Evolutionary conservation across 1,284 basidiomycete species (phyloP).

Genomic region (Albatrellus sp.): DNA sequence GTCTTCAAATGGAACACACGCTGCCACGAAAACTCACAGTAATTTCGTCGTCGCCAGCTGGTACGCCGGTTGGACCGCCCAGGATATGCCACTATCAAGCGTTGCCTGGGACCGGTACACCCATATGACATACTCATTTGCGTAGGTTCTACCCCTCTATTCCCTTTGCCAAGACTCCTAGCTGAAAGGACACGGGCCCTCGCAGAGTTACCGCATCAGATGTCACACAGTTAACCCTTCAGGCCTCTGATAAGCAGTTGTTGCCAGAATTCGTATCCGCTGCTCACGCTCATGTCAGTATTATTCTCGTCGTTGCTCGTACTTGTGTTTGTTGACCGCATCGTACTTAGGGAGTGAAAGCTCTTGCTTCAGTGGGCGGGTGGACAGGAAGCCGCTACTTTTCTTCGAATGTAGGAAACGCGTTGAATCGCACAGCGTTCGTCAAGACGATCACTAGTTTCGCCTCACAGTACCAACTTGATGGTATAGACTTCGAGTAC

Average conservation of each 20-base stretch:
- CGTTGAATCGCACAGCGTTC: slow-evolving; percentile 46
- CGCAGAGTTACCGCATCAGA: slow-evolving; percentile 21
- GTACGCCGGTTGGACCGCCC: slow-evolving; percentile 52
- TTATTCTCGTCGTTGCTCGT: slow-evolving; percentile 8
- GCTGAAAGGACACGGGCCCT: not conserved
- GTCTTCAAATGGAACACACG: too few species aligned
- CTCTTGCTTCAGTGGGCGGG: slow-evolving; percentile 66
- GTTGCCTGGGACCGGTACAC: slow-evolving; percentile 54
- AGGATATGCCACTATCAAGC: slow-evolving; percentile 31
- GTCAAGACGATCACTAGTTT: slow-evolving; percentile 46
- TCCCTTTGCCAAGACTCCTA: not conserved
- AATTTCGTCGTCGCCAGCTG: slow-evolving; percentile 35
- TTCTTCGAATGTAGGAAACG: slow-evolving; percentile 50
- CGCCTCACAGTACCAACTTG: slow-evolving; percentile 45
- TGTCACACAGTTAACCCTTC: slow-evolving; percentile 23
- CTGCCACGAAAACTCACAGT: not conserved
- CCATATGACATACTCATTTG: slow-evolving; percentile 53
- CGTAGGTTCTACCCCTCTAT: slow-evolving; percentile 25
- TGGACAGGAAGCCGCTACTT: slow-evolving; percentile 65
- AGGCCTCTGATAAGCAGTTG: slow-evolving; percentile 23
- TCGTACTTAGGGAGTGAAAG: slow-evolving; percentile 31
- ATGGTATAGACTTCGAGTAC: slow-evolving; percentile 69
- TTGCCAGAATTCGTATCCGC: slow-evolving; percentile 36
- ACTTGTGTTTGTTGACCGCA: not conserved
- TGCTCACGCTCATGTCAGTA: slow-evolving; percentile 35